phyloP scores from a whole-genome alignment of 2,329 filamentous ascomycete species.

The Dactylellina parvicollis region DNA sequence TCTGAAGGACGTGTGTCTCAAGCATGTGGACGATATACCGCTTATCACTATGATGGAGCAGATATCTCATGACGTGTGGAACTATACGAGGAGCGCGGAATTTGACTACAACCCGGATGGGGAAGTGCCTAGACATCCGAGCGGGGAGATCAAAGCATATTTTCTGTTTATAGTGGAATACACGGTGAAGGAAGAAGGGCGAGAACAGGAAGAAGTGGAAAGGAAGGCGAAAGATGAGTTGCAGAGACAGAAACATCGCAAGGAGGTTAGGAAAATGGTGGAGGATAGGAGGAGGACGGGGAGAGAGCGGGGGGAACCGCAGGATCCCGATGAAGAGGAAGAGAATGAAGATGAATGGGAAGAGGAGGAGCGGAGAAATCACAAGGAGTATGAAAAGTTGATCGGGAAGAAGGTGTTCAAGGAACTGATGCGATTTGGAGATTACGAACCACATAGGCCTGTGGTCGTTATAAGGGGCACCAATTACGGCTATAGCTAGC shows the following conservation, averaged over 20 bases:
- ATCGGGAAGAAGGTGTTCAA: slow-evolving; percentile 32
- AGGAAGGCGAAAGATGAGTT: slow-evolving; percentile 28
- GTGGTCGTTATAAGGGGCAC: slow-evolving; percentile 29
- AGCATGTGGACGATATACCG: background rate
- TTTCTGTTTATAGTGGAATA: slow-evolving; percentile 38
- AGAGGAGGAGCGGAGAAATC: slow-evolving; percentile 13
- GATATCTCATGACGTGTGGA: slow-evolving; percentile 26
- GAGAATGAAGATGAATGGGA: slow-evolving; percentile 35
- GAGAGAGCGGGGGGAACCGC: slow-evolving; percentile 1
- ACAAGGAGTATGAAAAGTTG: background rate
- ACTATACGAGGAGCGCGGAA: slow-evolving; percentile 6
- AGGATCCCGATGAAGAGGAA: slow-evolving; percentile 19
- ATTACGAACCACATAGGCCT: slow-evolving; percentile 24
- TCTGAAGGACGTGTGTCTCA: background rate
- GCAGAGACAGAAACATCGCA: slow-evolving; percentile 9
- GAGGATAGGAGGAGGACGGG: slow-evolving; percentile 9
- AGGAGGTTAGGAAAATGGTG: slow-evolving; percentile 7
- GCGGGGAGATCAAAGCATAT: slow-evolving; percentile 33
- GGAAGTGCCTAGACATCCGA: slow-evolving; percentile 8
- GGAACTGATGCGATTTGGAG: slow-evolving; percentile 29
- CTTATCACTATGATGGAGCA: slow-evolving; percentile 17
- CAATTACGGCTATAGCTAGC: slow-evolving; percentile 30
- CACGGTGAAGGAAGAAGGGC: background rate
- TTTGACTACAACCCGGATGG: slow-evolving; percentile 42
- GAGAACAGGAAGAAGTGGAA: background rate